Evolutionary conservation across 768 basidiomycete genomes (phyloP), one percentile per base, ranked within the genome.

Genomic region (Porphyrellus cyaneotinctus): DNA sequence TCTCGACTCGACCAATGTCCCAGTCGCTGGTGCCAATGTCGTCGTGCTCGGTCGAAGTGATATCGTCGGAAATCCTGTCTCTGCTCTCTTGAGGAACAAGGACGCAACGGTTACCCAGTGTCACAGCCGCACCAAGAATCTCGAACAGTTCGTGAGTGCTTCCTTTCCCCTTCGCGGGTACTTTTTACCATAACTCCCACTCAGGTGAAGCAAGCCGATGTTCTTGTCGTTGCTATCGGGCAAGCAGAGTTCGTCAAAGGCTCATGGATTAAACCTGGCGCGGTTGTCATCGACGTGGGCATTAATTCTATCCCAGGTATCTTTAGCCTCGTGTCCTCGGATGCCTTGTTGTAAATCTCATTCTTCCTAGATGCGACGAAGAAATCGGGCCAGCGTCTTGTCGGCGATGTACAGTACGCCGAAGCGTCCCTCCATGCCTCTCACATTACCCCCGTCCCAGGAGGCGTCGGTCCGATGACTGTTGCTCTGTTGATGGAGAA

Each of bases 391-490:
- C 88, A 94, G 64, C 88, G 95, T 52, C 80, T 99, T 10, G 94
- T 98, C 52, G 97, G 97, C 35, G 97, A 99, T 70, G 95, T 98
- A 45, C 85, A 97, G 56, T 98, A 83, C 64, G 76, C 77, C 9
- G 77, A 87, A 7, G 95, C 91, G n/a, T 72, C 80, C 23, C 64
- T 74, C 41, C 82, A 87, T 53, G 95, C 97, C 2, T 89, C 91
- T 2, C 74, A 87, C 71, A 97, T 99, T 63, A 99, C 97, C 0
- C 97, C 97, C 20, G 97, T 99, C 23, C 97, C 97, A 0, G 97
- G 97, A 70, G 97, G 97, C 52, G 97, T 99, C 47, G 97, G 97
- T 13, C 97, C 97, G n/a, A 97, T 98, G 95, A 99, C 97, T 14
- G 97, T 99, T 52, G 97, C 97, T 20, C 79, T 97, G 76, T 84